Evolutionary conservation across 805 yeast species (phyloP).

Genomic region (Barnettozyma wickerhamii): DNA sequence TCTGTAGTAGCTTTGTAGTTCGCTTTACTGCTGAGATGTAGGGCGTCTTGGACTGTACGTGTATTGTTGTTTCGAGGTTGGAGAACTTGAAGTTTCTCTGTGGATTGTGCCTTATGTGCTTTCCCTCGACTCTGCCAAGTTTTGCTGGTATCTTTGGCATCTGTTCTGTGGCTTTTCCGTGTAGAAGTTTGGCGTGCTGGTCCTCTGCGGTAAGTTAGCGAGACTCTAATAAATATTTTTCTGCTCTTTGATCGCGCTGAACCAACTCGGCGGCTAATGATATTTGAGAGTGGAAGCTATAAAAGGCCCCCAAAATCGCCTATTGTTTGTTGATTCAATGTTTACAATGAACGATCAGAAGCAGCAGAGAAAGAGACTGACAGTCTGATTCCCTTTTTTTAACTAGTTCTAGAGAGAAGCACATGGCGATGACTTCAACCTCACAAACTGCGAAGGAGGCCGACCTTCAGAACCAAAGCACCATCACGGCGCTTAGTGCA

Average conservation of each 20-base stretch:
- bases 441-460: not conserved
- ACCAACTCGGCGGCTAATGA: slow-evolving; percentile 7
- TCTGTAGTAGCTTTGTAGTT: slow-evolving; percentile 46
- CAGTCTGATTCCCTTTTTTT: no score
- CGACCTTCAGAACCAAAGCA: slow-evolving; percentile 7
- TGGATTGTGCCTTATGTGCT: slow-evolving; percentile 51
- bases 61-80: slow-evolving; percentile 44
- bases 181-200: no score
- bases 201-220: no score
- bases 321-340: not conserved
- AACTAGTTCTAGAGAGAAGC: no score
- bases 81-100: slow-evolving; percentile 39
- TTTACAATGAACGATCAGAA: no score
- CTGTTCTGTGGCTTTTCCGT: no score
- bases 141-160: slow-evolving; percentile 1
- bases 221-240: no score
- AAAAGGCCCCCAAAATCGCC: not conserved
- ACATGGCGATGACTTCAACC: no score
- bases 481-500: slow-evolving; percentile 3
- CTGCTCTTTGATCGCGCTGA: no score
- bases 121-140: slow-evolving; percentile 27
- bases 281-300: not conserved
- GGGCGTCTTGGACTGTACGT: slow-evolving; percentile 65
- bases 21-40: slow-evolving; percentile 69
- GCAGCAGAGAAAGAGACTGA: no score